Conservation (phyloP, 768 basidiomycete species). For the Hypholoma sublateritium region DNA sequence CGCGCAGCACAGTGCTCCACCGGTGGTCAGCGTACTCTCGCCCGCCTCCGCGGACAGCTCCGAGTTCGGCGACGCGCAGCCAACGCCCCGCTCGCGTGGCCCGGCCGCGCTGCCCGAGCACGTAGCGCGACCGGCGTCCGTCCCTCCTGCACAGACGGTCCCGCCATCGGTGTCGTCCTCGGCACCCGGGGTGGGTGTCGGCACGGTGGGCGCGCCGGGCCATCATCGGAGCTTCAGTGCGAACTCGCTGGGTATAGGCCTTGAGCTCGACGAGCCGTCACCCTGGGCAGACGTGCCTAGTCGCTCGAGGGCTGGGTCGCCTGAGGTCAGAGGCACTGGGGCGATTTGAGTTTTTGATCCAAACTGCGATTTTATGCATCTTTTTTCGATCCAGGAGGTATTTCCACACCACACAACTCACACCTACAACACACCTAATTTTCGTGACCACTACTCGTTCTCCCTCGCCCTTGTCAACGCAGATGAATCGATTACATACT, state of each 20-base stretch:
- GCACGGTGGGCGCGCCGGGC: background rate
- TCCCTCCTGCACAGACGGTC: background rate
- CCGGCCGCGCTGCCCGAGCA: background rate
- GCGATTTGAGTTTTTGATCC: no score
- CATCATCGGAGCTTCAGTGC: background rate
- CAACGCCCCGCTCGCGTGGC: background rate
- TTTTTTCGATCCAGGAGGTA: no score
- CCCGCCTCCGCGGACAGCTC: background rate
- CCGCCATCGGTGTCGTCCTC: background rate
- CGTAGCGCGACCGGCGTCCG: background rate
- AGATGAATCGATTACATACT: no score
- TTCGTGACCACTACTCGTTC: no score
- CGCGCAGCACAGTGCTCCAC: background rate
- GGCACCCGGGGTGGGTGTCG: background rate
- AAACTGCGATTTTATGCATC: no score
- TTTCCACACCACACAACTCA: no score
- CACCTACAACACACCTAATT: no score
- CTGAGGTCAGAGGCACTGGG: background rate
- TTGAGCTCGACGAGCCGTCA: constrained; percentile 13
- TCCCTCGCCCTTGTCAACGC: no score
- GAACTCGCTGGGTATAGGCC: background rate
- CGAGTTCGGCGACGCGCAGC: background rate
- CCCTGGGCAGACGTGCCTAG: constrained; percentile 24
- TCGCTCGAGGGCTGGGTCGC: constrained; percentile 4
- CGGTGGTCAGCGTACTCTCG: background rate